Conservation (phyloP, 2,329 filamentous ascomycete genomes). For the Trichoderma harzianum region DNA sequence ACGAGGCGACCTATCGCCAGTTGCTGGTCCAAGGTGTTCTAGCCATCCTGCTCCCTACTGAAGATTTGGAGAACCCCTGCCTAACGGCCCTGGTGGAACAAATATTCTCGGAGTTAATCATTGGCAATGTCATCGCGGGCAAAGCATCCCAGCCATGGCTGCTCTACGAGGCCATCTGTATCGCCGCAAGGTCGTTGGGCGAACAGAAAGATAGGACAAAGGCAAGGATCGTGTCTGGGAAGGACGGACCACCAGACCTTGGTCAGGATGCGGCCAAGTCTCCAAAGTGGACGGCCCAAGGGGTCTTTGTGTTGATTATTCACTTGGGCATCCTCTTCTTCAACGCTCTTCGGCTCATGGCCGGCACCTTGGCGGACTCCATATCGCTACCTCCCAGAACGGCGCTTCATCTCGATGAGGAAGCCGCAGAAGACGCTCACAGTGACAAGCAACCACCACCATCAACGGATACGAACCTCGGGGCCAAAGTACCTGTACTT, state of each 20-base stretch:
- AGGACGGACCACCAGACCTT: conserved; percentile 4
- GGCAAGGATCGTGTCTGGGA: conserved; percentile 20
- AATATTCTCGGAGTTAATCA: conserved; percentile 83
- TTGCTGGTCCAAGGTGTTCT: conserved; percentile 80
- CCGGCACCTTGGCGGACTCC: conserved; percentile 62
- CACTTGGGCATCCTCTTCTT: conserved; percentile 55
- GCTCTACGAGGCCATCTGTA: conserved; percentile 79
- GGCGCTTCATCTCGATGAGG: conserved; percentile 18
- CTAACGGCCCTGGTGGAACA: conserved; percentile 80
- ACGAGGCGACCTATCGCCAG: conserved; percentile 82
- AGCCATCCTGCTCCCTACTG: conserved; percentile 81
- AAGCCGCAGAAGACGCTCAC: conserved; percentile 1
- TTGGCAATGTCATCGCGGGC: conserved; percentile 76
- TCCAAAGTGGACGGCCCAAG: conserved; percentile 40
- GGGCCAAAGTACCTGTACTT: conserved; percentile 61
- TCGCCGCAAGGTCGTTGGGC: conserved; percentile 50
- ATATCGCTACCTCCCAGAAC: conserved; percentile 60
- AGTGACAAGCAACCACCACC: neutral
- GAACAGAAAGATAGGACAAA: conserved; percentile 29
- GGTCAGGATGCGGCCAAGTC: conserved; percentile 18
- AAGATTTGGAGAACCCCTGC: conserved; percentile 86
- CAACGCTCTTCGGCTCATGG: conserved; percentile 62
- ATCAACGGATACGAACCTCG: neutral
- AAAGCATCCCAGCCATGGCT: conserved; percentile 86
- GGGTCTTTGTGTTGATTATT: conserved; percentile 54